Base-by-base conservation (phyloP, 805 yeast genomes). In the Candida cerambycidarum region DNA sequence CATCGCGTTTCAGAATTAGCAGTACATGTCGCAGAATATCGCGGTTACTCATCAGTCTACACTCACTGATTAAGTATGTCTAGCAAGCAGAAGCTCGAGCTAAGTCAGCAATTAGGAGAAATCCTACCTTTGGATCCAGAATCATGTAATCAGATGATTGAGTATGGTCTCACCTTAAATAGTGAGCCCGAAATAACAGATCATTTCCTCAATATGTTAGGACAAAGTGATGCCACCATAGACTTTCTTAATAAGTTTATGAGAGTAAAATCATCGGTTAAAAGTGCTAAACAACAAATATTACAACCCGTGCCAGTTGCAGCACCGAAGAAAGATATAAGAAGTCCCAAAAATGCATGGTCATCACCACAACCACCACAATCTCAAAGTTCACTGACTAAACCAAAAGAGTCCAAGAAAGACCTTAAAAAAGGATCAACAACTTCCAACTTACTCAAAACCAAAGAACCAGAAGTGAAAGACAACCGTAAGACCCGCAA, bases 91-190 rank as follows among this genome's bases (percentile, higher is more conserved):
- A 39, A 30, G 19, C 29, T 44, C 3, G 46, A 44, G 16, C 34
- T 49, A 30, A 38, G 47, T 3, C 29, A 21, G 19, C 39, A 34
- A 18, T 35, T 49, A 10, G 43, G 28, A 2, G 41, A 46, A 18
- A 49, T 49, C 19, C 52, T 83, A 13, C 88, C 88, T 0, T 58
- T 83, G 31, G 89, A 83, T 47, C 65, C 68, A 12, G 84, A 79
- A 7, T 66, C 84, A 0, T 61, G 80, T 24, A 51, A 55, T 10
- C 83, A 81, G 52, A 71, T 82, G 66, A 66, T 82, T 5, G 75
- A 73, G 10, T 78, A 81, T 51, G 77, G 82, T 0, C 54, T 73
- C 10, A 56, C 69, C 8, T 60, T 80, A 16, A 68, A 69, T 6
- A 57, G 75, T 0, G 74, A 79, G 39, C 68, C 69, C 3, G 79